phyloP scores from a whole-genome alignment of 768 basidiomycete genomes.

The Wakefieldia striispora region DNA sequence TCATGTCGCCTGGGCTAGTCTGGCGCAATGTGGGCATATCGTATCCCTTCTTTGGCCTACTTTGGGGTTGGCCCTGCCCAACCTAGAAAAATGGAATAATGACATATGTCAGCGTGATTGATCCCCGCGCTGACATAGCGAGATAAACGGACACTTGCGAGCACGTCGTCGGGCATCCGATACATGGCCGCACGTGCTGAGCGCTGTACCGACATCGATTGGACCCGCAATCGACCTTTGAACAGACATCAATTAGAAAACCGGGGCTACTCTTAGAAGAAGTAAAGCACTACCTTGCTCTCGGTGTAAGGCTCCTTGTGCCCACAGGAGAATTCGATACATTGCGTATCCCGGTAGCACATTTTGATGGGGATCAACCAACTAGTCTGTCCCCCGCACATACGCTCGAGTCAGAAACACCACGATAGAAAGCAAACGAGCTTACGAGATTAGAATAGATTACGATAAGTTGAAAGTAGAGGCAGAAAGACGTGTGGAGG shows the following conservation, averaged over 20 bases:
- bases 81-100: conserved; percentile 6
- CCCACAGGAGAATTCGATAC: conserved; percentile 37
- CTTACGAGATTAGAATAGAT: conserved; percentile 25
- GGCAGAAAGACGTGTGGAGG: not conserved
- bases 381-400: not conserved
- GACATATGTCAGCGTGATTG: too few species aligned
- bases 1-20: conserved; percentile 2
- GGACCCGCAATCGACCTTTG: conserved; percentile 44
- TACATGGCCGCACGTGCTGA: conserved; percentile 34
- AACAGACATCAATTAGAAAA: conserved; percentile 5
- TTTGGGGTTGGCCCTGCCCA: conserved; percentile 22
- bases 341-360: conserved; percentile 44
- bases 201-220: conserved; percentile 43
- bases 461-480: conserved; percentile 15
- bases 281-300: conserved; percentile 26
- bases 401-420: conserved; percentile 8
- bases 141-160: conserved; percentile 35
- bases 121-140: not conserved
- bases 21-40: conserved; percentile 21
- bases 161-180: conserved; percentile 39
- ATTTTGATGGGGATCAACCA: conserved; percentile 24
- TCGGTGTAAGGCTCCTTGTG: conserved; percentile 34
- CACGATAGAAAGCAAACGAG: not conserved
- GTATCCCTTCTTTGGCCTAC: conserved; percentile 17
- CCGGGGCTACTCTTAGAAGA: conserved; percentile 21